A percentile compares a stretch with the other conserved stretches of the same genome.
phyloP scores from a whole-genome alignment of 768 basidiomycete genomes.

The Strobilomyces dryophilus region DNA sequence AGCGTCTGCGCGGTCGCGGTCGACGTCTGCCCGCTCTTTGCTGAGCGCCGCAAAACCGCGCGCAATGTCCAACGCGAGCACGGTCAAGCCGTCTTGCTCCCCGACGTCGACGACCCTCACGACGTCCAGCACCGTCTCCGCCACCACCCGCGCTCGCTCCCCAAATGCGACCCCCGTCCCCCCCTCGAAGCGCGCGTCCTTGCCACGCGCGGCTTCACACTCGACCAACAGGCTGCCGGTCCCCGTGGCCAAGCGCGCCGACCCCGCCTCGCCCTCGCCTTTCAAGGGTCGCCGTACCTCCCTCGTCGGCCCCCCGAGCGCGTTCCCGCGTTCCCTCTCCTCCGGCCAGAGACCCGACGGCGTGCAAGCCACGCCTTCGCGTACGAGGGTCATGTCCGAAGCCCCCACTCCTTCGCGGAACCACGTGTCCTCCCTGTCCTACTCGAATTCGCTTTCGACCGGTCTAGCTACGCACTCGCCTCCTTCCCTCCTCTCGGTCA shows the following conservation, averaged over 20 bases:
- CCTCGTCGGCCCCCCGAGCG: conserved; percentile 27
- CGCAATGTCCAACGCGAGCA: conserved; percentile 50
- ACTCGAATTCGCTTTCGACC: conserved; percentile 25
- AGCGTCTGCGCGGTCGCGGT: conserved; percentile 45
- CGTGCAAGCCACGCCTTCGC: conserved; percentile 35
- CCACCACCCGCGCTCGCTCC: conserved; percentile 32
- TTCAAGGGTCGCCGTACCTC: conserved; percentile 25
- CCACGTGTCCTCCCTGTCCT: conserved; percentile 24
- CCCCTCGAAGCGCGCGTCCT: conserved; percentile 36
- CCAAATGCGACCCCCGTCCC: conserved; percentile 53
- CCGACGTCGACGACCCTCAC: conserved; percentile 24
- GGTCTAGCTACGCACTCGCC: conserved; percentile 25
- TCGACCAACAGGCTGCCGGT: conserved; percentile 37
- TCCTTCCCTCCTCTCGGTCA: conserved; percentile 37
- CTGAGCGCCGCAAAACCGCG: conserved; percentile 47
- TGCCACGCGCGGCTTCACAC: conserved; percentile 35
- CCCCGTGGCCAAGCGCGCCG: conserved; percentile 28
- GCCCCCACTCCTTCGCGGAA: conserved; percentile 26
- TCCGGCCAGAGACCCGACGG: conserved; percentile 13
- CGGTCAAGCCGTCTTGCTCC: conserved; percentile 37
- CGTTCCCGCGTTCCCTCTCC: conserved; percentile 19
- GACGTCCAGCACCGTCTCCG: conserved; percentile 22
- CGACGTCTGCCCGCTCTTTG: conserved; percentile 41
- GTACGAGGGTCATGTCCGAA: conserved; percentile 45
- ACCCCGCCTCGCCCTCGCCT: conserved; percentile 27